Percentiles rank a stretch among this genome's conserved stretches.
These are phyloP conservation scores for Daphne laureola DNA, from an alignment of 441 rosid genomes.

Conservation along the genomic window DNA sequence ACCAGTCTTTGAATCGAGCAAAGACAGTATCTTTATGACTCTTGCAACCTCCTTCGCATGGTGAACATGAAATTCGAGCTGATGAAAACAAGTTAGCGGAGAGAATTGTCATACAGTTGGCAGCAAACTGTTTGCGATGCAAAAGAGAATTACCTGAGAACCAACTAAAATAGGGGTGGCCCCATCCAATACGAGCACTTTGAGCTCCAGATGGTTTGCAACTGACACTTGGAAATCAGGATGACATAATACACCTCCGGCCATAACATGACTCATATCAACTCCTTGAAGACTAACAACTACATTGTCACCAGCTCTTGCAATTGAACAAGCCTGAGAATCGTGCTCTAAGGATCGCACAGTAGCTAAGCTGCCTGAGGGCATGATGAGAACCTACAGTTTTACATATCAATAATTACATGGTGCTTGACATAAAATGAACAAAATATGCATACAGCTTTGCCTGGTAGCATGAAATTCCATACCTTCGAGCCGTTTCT, in stretches of 20 bases:
- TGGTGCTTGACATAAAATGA: not conserved
- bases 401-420: constrained; percentile 11
- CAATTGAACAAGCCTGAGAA: constrained; percentile 58
- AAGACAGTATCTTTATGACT: constrained; percentile 49
- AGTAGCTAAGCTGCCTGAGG: constrained; percentile 71
- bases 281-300: constrained; percentile 65
- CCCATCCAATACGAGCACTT: constrained; percentile 63
- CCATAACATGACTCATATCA: constrained; percentile 56
- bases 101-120: not conserved
- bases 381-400: constrained; percentile 77
- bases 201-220: constrained; percentile 70
- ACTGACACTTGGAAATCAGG: constrained; percentile 77
- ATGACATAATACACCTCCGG: constrained; percentile 91
- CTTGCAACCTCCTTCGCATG: constrained; percentile 86
- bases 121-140: not conserved
- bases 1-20: constrained; percentile 89
- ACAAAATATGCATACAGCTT: not conserved
- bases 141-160: constrained; percentile 49
- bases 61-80: constrained; percentile 93
- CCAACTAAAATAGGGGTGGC: constrained; percentile 82
- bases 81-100: constrained; percentile 13
- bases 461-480: constrained; percentile 3
- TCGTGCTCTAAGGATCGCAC: constrained; percentile 70
- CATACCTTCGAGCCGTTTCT: constrained; percentile 80
- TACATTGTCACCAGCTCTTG: constrained; percentile 89